phyloP scores from a whole-genome alignment of 192 early-diverging fungal species.

The Podila horticola region DNA sequence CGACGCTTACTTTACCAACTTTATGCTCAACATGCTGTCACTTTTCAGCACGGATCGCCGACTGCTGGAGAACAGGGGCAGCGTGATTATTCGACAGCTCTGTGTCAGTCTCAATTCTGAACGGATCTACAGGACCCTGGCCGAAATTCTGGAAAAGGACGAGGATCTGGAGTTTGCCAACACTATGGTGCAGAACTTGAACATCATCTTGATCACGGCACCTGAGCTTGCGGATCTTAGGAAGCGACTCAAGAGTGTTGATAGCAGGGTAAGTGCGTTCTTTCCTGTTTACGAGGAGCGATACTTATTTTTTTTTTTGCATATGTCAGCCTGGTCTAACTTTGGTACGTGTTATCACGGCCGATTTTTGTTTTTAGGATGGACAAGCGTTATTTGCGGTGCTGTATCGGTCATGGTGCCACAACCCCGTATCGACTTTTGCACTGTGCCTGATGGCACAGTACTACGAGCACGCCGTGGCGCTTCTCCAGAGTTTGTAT shows the following conservation, averaged over 20 bases:
- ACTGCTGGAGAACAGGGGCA: conserved; percentile 89
- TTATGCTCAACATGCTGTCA: conserved; percentile 89
- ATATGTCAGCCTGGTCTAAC: too few species aligned
- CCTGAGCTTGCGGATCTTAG: conserved; percentile 89
- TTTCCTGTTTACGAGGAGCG: not conserved
- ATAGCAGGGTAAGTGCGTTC: conserved; percentile 59
- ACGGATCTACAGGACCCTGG: conserved; percentile 87
- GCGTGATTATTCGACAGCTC: conserved; percentile 93
- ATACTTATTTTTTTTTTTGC: too few species aligned
- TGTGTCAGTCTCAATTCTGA: conserved; percentile 93
- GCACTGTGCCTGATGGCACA: conserved; percentile 96
- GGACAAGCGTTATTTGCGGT: conserved; percentile 85
- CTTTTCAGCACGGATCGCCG: conserved; percentile 91
- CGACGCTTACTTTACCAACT: conserved; percentile 87
- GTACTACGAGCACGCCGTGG: conserved; percentile 91
- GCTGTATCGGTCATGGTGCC: conserved; percentile 95
- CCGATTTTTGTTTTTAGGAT: conserved; percentile 58
- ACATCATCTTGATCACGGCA: conserved; percentile 95
- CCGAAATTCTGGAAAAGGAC: conserved; percentile 87
- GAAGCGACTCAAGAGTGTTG: conserved; percentile 80
- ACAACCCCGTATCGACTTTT: conserved; percentile 94
- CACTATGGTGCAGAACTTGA: conserved; percentile 98
- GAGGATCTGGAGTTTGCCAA: conserved; percentile 95
- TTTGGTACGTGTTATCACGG: too few species aligned
- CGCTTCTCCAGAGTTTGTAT: conserved; percentile 84